Evolutionary conservation across 768 basidiomycete species (phyloP).

Genomic region (Podaxis rugospora): DNA sequence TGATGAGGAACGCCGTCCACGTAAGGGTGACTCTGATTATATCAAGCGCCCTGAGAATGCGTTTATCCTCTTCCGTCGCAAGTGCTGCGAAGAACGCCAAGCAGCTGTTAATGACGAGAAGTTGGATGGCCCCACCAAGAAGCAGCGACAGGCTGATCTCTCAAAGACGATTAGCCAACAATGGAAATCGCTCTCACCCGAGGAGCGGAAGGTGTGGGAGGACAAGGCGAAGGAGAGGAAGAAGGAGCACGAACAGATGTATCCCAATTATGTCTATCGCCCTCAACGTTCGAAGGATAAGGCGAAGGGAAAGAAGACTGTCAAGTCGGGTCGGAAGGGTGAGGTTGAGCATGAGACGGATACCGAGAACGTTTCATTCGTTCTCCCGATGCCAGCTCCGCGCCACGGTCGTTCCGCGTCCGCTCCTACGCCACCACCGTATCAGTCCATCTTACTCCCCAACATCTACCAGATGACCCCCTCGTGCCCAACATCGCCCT

Average conservation of each 20-base stretch:
- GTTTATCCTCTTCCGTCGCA: constrained; percentile 79
- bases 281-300: constrained; percentile 61
- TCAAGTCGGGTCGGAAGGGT: constrained; percentile 20
- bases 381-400: constrained; percentile 29
- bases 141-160: constrained; percentile 67
- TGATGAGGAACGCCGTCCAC: constrained; percentile 50
- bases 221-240: constrained; percentile 74
- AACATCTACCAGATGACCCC: constrained; percentile 49
- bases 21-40: constrained; percentile 78
- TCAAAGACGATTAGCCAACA: constrained; percentile 80
- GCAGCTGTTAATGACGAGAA: constrained; percentile 46
- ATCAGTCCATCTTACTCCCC: constrained; percentile 68
- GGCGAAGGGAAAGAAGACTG: constrained; percentile 37
- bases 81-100: constrained; percentile 72
- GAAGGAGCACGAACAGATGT: constrained; percentile 71
- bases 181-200: constrained; percentile 65
- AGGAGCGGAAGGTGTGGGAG: constrained; percentile 74
- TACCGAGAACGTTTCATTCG: constrained; percentile 32
- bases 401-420: constrained; percentile 37
- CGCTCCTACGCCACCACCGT: constrained; percentile 64
- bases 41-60: constrained; percentile 83
- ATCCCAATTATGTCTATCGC: constrained; percentile 77
- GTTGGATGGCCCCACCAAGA: constrained; percentile 49
- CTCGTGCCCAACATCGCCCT: constrained; percentile 63
- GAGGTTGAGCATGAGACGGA: constrained; percentile 34